These are phyloP conservation scores for Eucalyptus marginata DNA, from an alignment of 345 rosid genomes.

Conservation along the genomic window DNA sequence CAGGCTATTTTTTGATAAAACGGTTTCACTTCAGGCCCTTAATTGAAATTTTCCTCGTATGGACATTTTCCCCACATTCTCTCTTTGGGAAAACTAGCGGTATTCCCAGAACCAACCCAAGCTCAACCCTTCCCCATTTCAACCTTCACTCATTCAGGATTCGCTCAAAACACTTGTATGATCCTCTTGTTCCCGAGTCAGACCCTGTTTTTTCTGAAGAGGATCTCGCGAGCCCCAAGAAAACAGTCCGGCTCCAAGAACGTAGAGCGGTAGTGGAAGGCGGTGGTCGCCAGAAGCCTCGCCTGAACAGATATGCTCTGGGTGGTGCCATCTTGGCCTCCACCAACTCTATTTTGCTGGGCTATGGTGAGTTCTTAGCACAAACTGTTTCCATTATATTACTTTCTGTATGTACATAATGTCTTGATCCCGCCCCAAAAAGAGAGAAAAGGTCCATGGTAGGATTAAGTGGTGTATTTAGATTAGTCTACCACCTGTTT, in stretches of 20 bases:
- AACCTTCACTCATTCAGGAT: not conserved
- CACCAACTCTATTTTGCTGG: conserved; percentile 48
- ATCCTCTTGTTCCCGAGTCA: not conserved
- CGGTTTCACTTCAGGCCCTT: too few species aligned
- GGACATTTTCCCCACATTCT: not conserved
- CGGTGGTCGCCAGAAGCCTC: not conserved
- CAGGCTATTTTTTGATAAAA: too few species aligned
- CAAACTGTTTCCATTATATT: not conserved
- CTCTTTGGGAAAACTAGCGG: not conserved
- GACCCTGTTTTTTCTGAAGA: not conserved
- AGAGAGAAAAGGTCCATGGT: not conserved
- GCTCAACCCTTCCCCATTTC: not conserved
- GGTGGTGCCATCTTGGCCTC: conserved; percentile 54
- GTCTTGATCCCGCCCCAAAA: not conserved
- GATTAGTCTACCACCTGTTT: not conserved
- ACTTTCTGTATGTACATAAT: not conserved
- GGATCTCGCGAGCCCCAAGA: not conserved
- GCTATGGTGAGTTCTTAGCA: conserved; percentile 27
- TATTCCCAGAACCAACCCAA: not conserved
- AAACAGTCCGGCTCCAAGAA: not conserved
- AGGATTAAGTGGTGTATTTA: not conserved
- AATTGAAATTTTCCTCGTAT: too few species aligned
- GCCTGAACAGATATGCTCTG: conserved; percentile 33
- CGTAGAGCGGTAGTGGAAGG: not conserved
- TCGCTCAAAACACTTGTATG: not conserved